Evolutionary conservation across 345 rosid species (phyloP).

Genomic region (Populus davidiana): DNA sequence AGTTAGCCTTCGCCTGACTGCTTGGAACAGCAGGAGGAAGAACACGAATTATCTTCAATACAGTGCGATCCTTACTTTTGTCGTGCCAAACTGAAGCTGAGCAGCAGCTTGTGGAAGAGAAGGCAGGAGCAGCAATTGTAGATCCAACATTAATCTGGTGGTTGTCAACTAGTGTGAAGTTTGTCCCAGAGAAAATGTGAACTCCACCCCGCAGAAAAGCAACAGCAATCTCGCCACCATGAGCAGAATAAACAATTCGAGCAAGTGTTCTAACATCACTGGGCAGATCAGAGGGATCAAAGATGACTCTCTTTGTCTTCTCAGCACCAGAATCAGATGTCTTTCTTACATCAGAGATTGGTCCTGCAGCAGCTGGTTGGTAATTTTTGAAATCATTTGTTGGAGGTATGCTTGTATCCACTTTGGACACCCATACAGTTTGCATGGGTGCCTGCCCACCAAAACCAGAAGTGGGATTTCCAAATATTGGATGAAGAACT

Average conservation of each 20-base stretch:
- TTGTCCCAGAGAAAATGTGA: conserved; percentile 96
- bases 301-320: conserved; percentile 63
- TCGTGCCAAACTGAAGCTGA: conserved; percentile 99
- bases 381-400: conserved; percentile 73
- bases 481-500: conserved; percentile 95
- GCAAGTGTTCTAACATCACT: conserved; percentile 95
- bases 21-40: conserved; percentile 91
- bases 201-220: conserved; percentile 96
- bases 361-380: conserved; percentile 51
- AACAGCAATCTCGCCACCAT: conserved; percentile 97
- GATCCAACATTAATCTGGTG: conserved; percentile 96
- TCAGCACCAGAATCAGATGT: conserved; percentile 50
- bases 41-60: conserved; percentile 88
- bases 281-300: conserved; percentile 98
- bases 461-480: conserved; percentile 86
- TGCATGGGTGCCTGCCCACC: conserved; percentile 96
- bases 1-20: conserved; percentile 68
- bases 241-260: conserved; percentile 95
- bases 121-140: conserved; percentile 96
- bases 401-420: conserved; percentile 90
- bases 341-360: conserved; percentile 49
- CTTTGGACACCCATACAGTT: conserved; percentile 95
- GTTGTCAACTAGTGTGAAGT: conserved; percentile 79
- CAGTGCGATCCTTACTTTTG: conserved; percentile 68
- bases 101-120: conserved; percentile 98